Conservation (phyloP, 179 eudicot genomes). For the Silene vulgaris region DNA sequence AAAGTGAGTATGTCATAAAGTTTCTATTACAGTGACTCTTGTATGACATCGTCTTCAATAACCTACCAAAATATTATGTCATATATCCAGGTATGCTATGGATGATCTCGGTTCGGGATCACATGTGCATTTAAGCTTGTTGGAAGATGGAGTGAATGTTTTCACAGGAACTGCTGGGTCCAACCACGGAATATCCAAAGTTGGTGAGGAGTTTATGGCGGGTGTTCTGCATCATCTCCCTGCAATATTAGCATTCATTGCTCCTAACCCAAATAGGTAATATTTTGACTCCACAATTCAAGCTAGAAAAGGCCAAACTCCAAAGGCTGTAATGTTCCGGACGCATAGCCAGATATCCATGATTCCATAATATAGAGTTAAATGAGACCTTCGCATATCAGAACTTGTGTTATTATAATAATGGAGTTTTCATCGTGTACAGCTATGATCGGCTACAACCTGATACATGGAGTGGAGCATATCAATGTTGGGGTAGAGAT, state of each 20-base stretch:
- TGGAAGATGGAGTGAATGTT: slow-evolving; percentile 68
- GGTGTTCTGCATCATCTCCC: slow-evolving; percentile 93
- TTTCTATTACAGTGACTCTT: not conserved
- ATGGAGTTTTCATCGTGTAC: not conserved
- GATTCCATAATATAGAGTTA: too few relatives aligned
- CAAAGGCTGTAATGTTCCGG: too few relatives aligned
- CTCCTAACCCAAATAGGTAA: slow-evolving; percentile 88
- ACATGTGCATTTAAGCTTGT: slow-evolving; percentile 91
- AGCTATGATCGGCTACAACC: slow-evolving; percentile 94
- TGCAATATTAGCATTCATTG: slow-evolving; percentile 78
- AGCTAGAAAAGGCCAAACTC: too few relatives aligned
- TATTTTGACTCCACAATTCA: too few relatives aligned
- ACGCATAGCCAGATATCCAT: too few relatives aligned
- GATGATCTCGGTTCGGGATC: slow-evolving; percentile 91
- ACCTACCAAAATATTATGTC: not conserved
- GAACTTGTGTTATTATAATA: too few relatives aligned
- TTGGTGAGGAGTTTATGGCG: slow-evolving; percentile 93
- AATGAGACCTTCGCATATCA: too few relatives aligned
- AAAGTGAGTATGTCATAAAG: slow-evolving; percentile 37
- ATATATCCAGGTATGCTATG: slow-evolving; percentile 48
- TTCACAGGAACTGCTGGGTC: slow-evolving; percentile 60
- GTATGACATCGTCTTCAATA: not conserved
- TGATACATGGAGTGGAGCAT: slow-evolving; percentile 92
- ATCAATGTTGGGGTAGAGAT: slow-evolving; percentile 90
- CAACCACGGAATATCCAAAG: slow-evolving; percentile 66